Evolutionary conservation across 1,284 basidiomycete species (phyloP).

Genomic region (Ceratobasidium sp.): DNA sequence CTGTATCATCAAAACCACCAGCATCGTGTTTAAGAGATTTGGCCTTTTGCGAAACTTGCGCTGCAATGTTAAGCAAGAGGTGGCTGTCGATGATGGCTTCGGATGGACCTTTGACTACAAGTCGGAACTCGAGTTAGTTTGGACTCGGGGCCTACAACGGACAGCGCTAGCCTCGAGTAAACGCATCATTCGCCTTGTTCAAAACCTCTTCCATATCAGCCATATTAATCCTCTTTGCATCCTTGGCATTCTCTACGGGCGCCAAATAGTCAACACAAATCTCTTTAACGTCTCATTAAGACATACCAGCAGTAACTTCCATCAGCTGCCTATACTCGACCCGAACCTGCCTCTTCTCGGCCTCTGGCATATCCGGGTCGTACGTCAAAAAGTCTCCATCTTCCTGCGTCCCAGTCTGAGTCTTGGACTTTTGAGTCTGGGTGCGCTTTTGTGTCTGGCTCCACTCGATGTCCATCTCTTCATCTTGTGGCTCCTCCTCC

Average conservation of each 20-base stretch:
- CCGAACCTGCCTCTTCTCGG: slow-evolving; percentile 73
- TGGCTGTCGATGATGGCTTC: slow-evolving; percentile 59
- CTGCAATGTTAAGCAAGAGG: slow-evolving; percentile 46
- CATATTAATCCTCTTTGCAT: slow-evolving; percentile 42
- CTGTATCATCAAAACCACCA: slow-evolving; percentile 83
- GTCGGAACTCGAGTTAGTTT: neutral
- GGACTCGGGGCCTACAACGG: neutral
- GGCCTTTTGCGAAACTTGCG: slow-evolving; percentile 66
- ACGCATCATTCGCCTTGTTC: slow-evolving; percentile 38
- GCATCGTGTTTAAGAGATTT: slow-evolving; percentile 84
- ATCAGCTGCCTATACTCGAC: slow-evolving; percentile 72
- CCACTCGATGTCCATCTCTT: slow-evolving; percentile 31
- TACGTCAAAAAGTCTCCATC: slow-evolving; percentile 56
- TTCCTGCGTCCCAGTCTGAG: slow-evolving; percentile 7
- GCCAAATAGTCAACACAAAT: neutral
- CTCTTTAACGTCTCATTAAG: slow-evolving; percentile 9
- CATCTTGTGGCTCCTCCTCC: slow-evolving; percentile 20
- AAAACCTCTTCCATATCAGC: slow-evolving; percentile 37
- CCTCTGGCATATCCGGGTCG: slow-evolving; percentile 80
- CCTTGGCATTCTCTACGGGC: slow-evolving; percentile 33
- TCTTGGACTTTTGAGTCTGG: slow-evolving; percentile 22
- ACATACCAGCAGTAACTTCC: slow-evolving; percentile 66
- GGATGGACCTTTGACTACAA: slow-evolving; percentile 38
- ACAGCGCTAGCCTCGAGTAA: slow-evolving; percentile 31
- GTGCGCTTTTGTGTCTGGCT: slow-evolving; percentile 28